phyloP scores from a whole-genome alignment of 345 rosid genomes.

The Populus simonii region DNA sequence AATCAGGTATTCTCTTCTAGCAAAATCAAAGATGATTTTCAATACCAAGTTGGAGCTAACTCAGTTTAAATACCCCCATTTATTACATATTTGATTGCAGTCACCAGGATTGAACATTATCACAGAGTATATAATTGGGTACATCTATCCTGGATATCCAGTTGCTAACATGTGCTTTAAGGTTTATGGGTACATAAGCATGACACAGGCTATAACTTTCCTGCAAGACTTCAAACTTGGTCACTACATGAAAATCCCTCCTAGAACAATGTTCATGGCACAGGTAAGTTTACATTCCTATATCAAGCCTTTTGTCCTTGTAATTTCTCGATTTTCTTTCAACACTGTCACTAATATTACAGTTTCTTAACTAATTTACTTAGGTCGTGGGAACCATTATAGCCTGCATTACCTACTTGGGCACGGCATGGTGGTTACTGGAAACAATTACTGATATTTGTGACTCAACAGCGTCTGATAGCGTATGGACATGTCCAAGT shows the following conservation, averaged over 20 bases:
- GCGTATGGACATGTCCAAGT: slow-evolving; percentile 85
- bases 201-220: slow-evolving; percentile 84
- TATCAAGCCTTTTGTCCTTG: not conserved
- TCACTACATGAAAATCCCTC: slow-evolving; percentile 97
- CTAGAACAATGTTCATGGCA: slow-evolving; percentile 96
- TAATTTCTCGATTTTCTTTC: not conserved
- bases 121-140: slow-evolving; percentile 92
- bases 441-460: slow-evolving; percentile 83
- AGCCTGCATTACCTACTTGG: slow-evolving; percentile 71
- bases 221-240: slow-evolving; percentile 97
- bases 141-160: slow-evolving; percentile 90
- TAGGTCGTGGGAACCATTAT: slow-evolving; percentile 85
- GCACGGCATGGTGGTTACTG: slow-evolving; percentile 98
- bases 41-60: not conserved
- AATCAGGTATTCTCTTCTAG: slow-evolving; percentile 56
- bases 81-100: slow-evolving; percentile 33
- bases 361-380: not conserved
- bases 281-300: slow-evolving; percentile 43
- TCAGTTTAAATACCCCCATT: not conserved
- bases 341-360: not conserved
- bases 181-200: slow-evolving; percentile 95
- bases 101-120: slow-evolving; percentile 87
- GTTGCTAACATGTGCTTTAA: slow-evolving; percentile 98
- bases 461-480: slow-evolving; percentile 52
- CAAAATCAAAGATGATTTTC: not conserved